Evolutionary conservation across 2,329 filamentous ascomycete genomes (phyloP).

Genomic region (Incumbomyces lentus): DNA sequence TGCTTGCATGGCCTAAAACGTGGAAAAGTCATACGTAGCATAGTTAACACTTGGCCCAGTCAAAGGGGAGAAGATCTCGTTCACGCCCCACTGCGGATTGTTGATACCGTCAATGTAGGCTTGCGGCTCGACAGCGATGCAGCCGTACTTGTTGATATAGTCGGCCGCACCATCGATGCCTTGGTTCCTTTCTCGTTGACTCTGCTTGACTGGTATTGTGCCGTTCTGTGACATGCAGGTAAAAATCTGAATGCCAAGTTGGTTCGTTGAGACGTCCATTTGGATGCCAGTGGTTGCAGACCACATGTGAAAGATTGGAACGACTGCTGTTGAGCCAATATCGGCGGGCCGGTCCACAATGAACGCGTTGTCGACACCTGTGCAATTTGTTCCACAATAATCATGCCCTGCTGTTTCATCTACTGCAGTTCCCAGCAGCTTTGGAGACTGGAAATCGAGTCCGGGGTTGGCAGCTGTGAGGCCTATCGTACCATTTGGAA

Average conservation of each 20-base stretch:
- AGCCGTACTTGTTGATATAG: slow-evolving; percentile 58
- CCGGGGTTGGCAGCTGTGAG: slow-evolving; percentile 60
- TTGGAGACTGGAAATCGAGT: slow-evolving; percentile 61
- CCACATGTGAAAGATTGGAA: slow-evolving; percentile 49
- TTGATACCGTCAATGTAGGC: slow-evolving; percentile 94
- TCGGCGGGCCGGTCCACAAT: slow-evolving; percentile 33
- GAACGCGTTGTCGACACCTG: slow-evolving; percentile 63
- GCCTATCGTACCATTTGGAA: slow-evolving; percentile 66
- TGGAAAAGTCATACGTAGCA: slow-evolving; percentile 37
- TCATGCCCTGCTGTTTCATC: slow-evolving; percentile 43
- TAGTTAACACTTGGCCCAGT: slow-evolving; percentile 32
- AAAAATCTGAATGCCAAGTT: slow-evolving; percentile 83
- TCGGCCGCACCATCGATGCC: slow-evolving; percentile 41
- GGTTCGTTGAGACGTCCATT: slow-evolving; percentile 70
- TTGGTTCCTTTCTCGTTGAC: slow-evolving; percentile 42
- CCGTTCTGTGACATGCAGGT: slow-evolving; percentile 70
- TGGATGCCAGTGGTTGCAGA: slow-evolving; percentile 69
- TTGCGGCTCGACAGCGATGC: slow-evolving; percentile 82
- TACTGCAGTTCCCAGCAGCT: slow-evolving; percentile 65
- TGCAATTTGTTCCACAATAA: slow-evolving; percentile 77
- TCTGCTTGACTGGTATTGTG: slow-evolving; percentile 34
- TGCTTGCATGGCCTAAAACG: slow-evolving; percentile 21
- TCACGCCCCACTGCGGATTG: slow-evolving; percentile 73
- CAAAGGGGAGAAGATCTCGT: slow-evolving; percentile 32
- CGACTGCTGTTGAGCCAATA: slow-evolving; percentile 23